Percentiles rank a stretch among this genome's conserved stretches.
Evolutionary conservation across 1,284 basidiomycete genomes (phyloP).

Genomic region (Baeospora myosura): DNA sequence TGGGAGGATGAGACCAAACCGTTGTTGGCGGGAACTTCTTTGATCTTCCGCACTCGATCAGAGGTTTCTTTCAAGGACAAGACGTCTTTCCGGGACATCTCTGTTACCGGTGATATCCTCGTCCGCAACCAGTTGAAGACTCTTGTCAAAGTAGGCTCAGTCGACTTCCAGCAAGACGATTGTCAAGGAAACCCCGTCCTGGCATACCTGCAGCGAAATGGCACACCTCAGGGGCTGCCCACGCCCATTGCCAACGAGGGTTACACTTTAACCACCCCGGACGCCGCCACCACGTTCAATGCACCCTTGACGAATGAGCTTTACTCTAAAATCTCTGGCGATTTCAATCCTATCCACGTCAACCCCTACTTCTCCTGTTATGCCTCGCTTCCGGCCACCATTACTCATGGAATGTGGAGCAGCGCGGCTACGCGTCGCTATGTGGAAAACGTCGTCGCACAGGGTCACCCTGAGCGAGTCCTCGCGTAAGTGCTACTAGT

Average conservation of each 20-base stretch:
- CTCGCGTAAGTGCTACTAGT: constrained; percentile 71
- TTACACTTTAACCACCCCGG: constrained; percentile 67
- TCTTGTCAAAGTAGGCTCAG: constrained; percentile 80
- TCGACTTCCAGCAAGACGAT: constrained; percentile 83
- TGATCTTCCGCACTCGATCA: constrained; percentile 86
- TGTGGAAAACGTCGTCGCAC: constrained; percentile 90
- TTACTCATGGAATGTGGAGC: constrained; percentile 97
- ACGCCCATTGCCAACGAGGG: constrained; percentile 80
- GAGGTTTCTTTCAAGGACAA: constrained; percentile 90
- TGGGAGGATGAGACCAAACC: constrained; percentile 85
- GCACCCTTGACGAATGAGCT: constrained; percentile 88
- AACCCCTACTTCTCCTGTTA: constrained; percentile 98
- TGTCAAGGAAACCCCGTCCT: constrained; percentile 91
- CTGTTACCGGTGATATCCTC: constrained; percentile 81
- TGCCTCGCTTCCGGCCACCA: constrained; percentile 90
- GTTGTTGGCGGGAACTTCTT: constrained; percentile 71
- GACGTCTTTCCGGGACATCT: constrained; percentile 75
- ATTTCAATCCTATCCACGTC: constrained; percentile 97
- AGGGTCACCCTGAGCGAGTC: constrained; percentile 89
- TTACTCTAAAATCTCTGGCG: constrained; percentile 93
- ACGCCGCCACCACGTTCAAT: constrained; percentile 55
- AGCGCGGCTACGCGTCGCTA: constrained; percentile 91
- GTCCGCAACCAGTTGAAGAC: constrained; percentile 81
- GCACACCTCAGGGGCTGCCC: constrained; percentile 68
- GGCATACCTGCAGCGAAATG: constrained; percentile 89